phyloP scores from a whole-genome alignment of 2,329 filamentous ascomycete species.

The Cordyceps pruinosa region DNA sequence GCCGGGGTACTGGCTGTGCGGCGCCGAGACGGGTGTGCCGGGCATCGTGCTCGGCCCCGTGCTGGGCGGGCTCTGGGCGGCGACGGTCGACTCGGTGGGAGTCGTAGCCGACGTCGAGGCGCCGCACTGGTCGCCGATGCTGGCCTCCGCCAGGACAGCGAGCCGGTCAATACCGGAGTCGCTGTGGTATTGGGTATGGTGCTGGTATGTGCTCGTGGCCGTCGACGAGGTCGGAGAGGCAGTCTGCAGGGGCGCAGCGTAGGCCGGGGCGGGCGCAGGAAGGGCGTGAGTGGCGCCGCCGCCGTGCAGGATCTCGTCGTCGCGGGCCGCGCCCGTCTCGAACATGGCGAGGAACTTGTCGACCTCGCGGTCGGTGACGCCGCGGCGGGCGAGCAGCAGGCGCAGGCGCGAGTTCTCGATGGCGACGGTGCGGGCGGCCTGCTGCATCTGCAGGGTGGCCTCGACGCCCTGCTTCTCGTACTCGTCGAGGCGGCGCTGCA shows the following conservation, averaged over 20 bases:
- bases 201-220: neutral
- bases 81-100: constrained; percentile 1
- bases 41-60: constrained; percentile 12
- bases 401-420: constrained; percentile 41
- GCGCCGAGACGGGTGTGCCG: constrained; percentile 5
- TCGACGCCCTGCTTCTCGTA: constrained; percentile 42
- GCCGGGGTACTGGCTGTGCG: neutral
- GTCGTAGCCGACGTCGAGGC: neutral
- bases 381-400: constrained; percentile 33
- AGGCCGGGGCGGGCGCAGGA: neutral
- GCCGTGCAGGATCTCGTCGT: constrained; percentile 21
- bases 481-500: constrained; percentile 40
- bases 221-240: neutral
- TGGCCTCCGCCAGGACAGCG: constrained; percentile 33
- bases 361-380: constrained; percentile 32
- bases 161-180: constrained; percentile 24
- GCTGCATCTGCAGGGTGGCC: constrained; percentile 48
- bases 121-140: constrained; percentile 23
- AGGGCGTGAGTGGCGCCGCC: neutral
- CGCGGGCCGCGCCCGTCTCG: constrained; percentile 19
- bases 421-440: constrained; percentile 42
- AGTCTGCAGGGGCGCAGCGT: neutral
- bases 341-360: constrained; percentile 34
- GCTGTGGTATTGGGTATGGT: constrained; percentile 1
- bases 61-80: constrained; percentile 7